Evolutionary conservation across 83 land plant species (phyloP).

Genomic region (Larix sibirica): DNA sequence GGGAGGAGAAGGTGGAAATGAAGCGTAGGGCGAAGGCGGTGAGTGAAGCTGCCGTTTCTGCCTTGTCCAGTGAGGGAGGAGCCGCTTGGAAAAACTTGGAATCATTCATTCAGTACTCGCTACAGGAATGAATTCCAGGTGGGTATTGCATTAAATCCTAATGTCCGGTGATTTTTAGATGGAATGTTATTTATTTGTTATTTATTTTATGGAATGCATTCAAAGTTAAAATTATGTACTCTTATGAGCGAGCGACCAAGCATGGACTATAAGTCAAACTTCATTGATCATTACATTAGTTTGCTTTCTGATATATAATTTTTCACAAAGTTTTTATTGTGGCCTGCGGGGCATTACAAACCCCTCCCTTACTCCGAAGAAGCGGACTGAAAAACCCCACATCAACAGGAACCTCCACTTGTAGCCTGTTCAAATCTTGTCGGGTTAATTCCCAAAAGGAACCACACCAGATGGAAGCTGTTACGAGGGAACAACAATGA

Average conservation of each 20-base stretch:
- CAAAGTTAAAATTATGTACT: too few relatives aligned
- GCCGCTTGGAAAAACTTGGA: neutral
- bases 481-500: slow-evolving; percentile 77
- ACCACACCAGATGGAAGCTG: slow-evolving; percentile 31
- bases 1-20: neutral
- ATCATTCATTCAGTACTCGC: too few relatives aligned
- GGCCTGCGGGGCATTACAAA: slow-evolving; percentile 57
- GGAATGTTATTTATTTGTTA: too few relatives aligned
- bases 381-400: slow-evolving; percentile 59
- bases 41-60: neutral
- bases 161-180: too few relatives aligned
- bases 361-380: slow-evolving; percentile 48
- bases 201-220: too few relatives aligned
- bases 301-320: too few relatives aligned
- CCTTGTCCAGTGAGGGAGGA: neutral
- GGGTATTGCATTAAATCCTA: too few relatives aligned
- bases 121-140: too few relatives aligned
- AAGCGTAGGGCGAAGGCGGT: neutral
- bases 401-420: slow-evolving; percentile 53
- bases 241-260: too few relatives aligned
- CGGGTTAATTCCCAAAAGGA: slow-evolving; percentile 74
- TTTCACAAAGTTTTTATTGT: slow-evolving; percentile 32
- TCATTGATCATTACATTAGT: too few relatives aligned
- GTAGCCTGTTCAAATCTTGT: slow-evolving; percentile 47
- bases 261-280: too few relatives aligned